A percentile compares a stretch with the other conserved stretches of the same genome.
Evolutionary conservation across 306 rosid genomes (phyloP).

Genomic region (Casuarina cunninghamiana): DNA sequence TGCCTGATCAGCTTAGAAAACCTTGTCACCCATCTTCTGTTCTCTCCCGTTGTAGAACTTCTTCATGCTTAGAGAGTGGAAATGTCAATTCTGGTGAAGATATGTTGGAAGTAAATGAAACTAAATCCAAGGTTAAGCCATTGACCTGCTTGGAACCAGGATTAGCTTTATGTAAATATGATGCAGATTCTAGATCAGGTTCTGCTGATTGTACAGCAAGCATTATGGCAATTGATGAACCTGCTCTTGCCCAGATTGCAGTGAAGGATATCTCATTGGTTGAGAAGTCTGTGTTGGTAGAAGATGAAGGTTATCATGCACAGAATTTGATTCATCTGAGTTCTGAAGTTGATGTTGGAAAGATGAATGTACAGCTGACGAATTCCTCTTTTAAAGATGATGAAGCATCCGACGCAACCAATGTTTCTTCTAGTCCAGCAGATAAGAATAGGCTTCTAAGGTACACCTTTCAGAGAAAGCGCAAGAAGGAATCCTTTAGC

Average conservation of each 20-base stretch:
- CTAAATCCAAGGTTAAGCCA: conserved; percentile 36
- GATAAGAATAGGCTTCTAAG: conserved; percentile 44
- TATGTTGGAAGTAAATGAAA: conserved; percentile 25
- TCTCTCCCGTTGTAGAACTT: conserved; percentile 47
- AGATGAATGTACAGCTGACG: conserved; percentile 25
- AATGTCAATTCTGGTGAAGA: conserved; percentile 36
- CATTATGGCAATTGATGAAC: conserved; percentile 22
- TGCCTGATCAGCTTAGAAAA: conserved; percentile 11
- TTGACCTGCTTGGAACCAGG: conserved; percentile 40
- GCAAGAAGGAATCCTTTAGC: conserved; percentile 48
- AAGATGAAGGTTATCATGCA: conserved; percentile 26
- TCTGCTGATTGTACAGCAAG: conserved; percentile 34
- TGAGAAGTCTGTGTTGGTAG: conserved; percentile 15
- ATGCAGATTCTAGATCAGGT: conserved; percentile 34
- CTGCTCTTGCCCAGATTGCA: conserved; percentile 32
- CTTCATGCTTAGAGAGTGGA: conserved; percentile 28
- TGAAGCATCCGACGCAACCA: conserved; percentile 34
- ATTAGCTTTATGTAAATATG: conserved; percentile 28
- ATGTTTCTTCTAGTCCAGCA: conserved; percentile 34
- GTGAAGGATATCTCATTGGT: conserved; percentile 28
- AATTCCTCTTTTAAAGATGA: conserved; percentile 29
- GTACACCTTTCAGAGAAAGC: conserved; percentile 71
- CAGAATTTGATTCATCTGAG: conserved; percentile 26
- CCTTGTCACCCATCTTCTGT: conserved; percentile 39
- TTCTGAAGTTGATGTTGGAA: conserved; percentile 28